These are phyloP conservation scores for Brassica cretica DNA, from an alignment of 345 rosid genomes.

Conservation along the genomic window DNA sequence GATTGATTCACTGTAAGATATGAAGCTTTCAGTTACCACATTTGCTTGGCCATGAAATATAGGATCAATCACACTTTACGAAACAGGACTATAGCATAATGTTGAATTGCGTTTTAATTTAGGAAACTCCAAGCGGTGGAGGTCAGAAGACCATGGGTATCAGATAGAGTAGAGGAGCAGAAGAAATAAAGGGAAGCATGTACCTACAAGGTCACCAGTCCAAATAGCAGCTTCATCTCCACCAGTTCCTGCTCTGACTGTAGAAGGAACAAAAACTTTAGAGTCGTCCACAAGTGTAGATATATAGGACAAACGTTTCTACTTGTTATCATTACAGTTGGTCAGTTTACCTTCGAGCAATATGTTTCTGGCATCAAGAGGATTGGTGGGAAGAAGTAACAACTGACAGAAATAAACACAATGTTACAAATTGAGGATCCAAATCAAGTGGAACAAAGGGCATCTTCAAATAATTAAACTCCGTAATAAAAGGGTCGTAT, in stretches of 20 bases:
- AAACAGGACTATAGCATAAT: too few species aligned
- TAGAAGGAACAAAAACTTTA: constrained; percentile 21
- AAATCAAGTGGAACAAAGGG: neutral
- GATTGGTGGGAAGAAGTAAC: constrained; percentile 83
- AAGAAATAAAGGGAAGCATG: constrained; percentile 53
- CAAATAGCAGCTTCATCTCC: constrained; percentile 99
- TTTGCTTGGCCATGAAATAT: neutral
- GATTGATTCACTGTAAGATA: constrained; percentile 11
- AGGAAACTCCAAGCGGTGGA: neutral
- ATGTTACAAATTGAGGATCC: constrained; percentile 9
- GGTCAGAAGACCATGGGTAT: too few species aligned
- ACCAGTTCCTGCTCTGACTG: constrained; percentile 99
- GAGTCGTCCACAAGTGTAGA: neutral
- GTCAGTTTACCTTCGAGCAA: constrained; percentile 85
- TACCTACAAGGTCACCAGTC: constrained; percentile 99
- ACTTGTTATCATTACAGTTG: neutral
- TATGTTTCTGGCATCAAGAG: constrained; percentile 92
- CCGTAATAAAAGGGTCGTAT: constrained; percentile 1
- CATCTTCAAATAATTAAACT: neutral
- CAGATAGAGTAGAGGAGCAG: neutral
- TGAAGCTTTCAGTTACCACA: neutral
- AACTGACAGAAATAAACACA: constrained; percentile 45
- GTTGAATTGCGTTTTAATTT: too few species aligned
- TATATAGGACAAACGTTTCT: neutral
- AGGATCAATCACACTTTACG: too few species aligned